Evolutionary conservation across 495 filamentous ascomycete genomes (phyloP).

Genomic region (Neurospora sp.): DNA sequence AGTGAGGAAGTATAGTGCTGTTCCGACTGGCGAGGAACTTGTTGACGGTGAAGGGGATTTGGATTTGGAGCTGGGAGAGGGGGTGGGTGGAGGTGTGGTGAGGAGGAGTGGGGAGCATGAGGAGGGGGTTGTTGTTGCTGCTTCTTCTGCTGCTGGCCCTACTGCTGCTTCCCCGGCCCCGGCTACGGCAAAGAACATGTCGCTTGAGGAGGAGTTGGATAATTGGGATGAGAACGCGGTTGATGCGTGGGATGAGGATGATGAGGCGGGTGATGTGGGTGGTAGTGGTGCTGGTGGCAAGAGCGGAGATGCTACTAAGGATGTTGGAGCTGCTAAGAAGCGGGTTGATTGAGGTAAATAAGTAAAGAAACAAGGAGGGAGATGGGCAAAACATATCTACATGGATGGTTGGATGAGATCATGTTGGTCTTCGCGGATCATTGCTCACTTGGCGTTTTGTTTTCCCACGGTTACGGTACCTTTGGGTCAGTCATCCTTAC

Average conservation of each 20-base stretch:
- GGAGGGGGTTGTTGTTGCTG: conserved; percentile 28
- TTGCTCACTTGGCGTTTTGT: neutral
- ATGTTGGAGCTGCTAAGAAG: conserved; percentile 24
- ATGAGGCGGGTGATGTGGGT: conserved; percentile 31
- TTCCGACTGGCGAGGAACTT: conserved; percentile 33
- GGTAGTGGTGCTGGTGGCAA: conserved; percentile 7
- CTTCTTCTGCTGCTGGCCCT: neutral
- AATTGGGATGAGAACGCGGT: conserved; percentile 77
- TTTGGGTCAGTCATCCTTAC: neutral
- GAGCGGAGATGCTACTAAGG: conserved; percentile 6
- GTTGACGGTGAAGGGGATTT: too few species aligned
- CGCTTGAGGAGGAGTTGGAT: conserved; percentile 65
- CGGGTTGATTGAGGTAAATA: conserved; percentile 22
- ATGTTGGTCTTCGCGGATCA: neutral
- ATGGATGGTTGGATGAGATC: conserved; percentile 8
- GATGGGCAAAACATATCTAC: neutral
- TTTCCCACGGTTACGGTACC: neutral
- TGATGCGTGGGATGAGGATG: conserved; percentile 64
- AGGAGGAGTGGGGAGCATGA: conserved; percentile 17
- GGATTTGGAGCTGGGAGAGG: conserved; percentile 49
- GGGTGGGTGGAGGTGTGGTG: conserved; percentile 23
- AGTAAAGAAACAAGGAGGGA: neutral
- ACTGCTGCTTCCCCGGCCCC: neutral
- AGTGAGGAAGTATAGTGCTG: conserved; percentile 57
- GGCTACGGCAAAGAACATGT: conserved; percentile 15